Conservation (phyloP, 208 protist species). For the Trypanosoma caninum region DNA sequence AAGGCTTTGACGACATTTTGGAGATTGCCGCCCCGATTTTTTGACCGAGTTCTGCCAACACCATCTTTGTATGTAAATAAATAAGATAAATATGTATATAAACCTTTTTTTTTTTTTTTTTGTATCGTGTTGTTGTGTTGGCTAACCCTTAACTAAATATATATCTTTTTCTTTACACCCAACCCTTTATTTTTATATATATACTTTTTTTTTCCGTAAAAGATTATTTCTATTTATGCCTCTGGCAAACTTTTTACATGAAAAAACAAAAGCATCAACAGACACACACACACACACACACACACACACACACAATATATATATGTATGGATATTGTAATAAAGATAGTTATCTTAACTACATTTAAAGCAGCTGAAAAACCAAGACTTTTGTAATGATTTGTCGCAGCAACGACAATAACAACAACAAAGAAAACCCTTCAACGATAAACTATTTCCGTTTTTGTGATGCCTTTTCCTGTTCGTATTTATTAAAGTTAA, state of each 20-base stretch:
- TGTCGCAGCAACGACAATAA: not conserved
- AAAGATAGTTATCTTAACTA: no score
- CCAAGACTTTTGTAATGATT: no score
- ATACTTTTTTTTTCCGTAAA: not conserved
- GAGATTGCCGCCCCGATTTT: slow-evolving; percentile 93
- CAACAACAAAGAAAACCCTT: slow-evolving; percentile 10
- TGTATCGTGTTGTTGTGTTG: not conserved
- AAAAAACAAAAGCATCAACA: no score
- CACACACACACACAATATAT: no score
- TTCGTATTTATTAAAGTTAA: slow-evolving; percentile 82
- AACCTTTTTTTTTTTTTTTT: slow-evolving; percentile 10
- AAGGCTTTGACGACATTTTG: slow-evolving; percentile 85
- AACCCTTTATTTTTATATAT: not conserved
- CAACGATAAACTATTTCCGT: not conserved
- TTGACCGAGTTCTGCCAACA: slow-evolving; percentile 91
- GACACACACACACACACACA: no score
- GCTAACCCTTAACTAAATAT: not conserved
- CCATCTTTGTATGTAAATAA: slow-evolving; percentile 57
- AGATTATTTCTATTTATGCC: not conserved
- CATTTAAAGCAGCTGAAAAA: no score
- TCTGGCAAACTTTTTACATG: no score
- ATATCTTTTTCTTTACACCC: not conserved
- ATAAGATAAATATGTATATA: slow-evolving; percentile 13
- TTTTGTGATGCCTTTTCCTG: slow-evolving; percentile 26
- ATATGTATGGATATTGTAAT: no score